phyloP scores from a whole-genome alignment of 768 basidiomycete genomes.

The Pulveroboletus sp. region DNA sequence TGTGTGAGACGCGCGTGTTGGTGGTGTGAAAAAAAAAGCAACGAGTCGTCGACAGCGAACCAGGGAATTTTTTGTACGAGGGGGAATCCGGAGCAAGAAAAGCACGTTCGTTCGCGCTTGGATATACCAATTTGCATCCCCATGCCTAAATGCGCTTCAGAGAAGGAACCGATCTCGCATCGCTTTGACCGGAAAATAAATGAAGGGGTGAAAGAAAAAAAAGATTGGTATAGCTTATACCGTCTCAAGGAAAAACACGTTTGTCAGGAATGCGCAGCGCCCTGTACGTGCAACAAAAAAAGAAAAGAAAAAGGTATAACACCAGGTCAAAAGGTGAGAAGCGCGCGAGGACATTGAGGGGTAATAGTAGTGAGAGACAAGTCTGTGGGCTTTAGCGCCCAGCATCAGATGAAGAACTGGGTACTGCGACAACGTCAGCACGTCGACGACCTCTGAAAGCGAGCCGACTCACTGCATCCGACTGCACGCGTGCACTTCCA shows the following conservation, averaged over 20 bases:
- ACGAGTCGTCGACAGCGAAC: too few relatives aligned
- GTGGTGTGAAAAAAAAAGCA: not conserved
- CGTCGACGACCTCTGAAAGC: not conserved
- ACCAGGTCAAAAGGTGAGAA: constrained; percentile 19
- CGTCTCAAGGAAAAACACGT: constrained; percentile 18
- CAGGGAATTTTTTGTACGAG: not conserved
- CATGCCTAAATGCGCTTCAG: constrained; percentile 7
- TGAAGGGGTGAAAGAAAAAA: constrained; percentile 1
- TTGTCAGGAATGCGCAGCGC: constrained; percentile 31
- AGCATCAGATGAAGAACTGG: constrained; percentile 78
- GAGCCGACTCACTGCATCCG: constrained; percentile 72
- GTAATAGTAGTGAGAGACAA: constrained; percentile 19
- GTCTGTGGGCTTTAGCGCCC: constrained; percentile 30
- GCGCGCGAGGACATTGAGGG: too few relatives aligned
- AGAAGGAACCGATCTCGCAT: constrained; percentile 7
- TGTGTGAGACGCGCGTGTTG: not conserved
- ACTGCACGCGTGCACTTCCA: constrained; percentile 95
- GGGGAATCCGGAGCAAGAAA: not conserved
- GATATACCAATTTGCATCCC: constrained; percentile 11
- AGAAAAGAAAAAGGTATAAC: constrained; percentile 8
- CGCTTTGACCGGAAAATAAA: constrained; percentile 4
- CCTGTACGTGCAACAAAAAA: constrained; percentile 15
- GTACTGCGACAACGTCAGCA: constrained; percentile 49
- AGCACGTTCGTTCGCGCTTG: constrained; percentile 2
- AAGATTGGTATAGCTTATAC: constrained; percentile 20